Conservation (phyloP, 1,284 basidiomycete species). For the Tilletia horrida region DNA sequence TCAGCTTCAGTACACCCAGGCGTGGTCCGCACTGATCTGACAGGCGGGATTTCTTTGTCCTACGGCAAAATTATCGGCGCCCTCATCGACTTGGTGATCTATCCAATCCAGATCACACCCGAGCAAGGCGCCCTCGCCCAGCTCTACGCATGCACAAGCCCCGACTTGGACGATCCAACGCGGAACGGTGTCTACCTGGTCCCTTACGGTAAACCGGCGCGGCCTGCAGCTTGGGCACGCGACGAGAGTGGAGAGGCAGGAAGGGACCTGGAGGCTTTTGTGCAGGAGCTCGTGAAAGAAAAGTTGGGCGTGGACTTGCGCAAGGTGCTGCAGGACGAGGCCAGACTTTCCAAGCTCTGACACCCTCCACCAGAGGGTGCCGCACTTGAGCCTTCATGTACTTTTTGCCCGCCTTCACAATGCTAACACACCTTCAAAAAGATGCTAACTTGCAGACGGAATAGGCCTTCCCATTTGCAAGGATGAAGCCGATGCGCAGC, state of each 20-base stretch:
- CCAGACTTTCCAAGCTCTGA: conserved; percentile 4
- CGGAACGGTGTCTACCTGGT: conserved; percentile 46
- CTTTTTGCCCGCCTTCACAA: too few species aligned
- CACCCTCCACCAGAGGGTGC: too few species aligned
- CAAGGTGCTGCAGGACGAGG: conserved; percentile 21
- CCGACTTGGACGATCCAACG: conserved; percentile 42
- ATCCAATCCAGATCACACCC: conserved; percentile 31
- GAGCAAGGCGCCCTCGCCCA: conserved; percentile 50
- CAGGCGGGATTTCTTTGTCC: conserved; percentile 26
- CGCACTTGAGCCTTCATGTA: too few species aligned
- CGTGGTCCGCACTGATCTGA: conserved; percentile 27
- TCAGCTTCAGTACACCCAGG: conserved; percentile 36
- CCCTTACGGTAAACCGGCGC: conserved; percentile 41
- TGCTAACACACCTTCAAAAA: too few species aligned
- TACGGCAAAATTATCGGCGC: conserved; percentile 29
- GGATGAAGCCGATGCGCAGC: too few species aligned
- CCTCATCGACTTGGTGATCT: conserved; percentile 20
- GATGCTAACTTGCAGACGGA: too few species aligned
- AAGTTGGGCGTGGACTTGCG: conserved; percentile 31
- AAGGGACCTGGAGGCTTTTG: conserved; percentile 32
- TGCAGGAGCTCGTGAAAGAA: conserved; percentile 30
- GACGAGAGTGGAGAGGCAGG: conserved; percentile 32
- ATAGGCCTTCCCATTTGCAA: too few species aligned
- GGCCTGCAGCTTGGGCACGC: conserved; percentile 28
- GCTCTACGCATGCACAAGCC: conserved; percentile 49